These are phyloP conservation scores for Colletotrichum sublineola DNA, from an alignment of 2,329 filamentous ascomycete species.

Conservation along the genomic window DNA sequence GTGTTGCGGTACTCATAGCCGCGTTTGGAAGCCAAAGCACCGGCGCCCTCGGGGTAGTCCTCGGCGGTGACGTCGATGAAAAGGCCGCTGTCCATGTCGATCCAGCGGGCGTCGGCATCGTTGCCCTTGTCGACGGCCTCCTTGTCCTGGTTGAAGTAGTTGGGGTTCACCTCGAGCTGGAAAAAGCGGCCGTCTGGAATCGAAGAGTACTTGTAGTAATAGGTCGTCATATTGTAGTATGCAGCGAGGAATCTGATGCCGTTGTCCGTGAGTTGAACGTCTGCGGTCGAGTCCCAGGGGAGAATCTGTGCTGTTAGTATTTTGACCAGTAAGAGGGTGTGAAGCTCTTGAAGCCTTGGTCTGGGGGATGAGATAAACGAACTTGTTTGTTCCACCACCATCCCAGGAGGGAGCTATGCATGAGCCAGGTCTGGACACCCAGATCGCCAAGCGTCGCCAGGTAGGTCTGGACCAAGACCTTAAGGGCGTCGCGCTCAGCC, in stretches of 20 bases:
- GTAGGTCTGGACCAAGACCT: conserved; percentile 79
- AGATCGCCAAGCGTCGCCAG: conserved; percentile 75
- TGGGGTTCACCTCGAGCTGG: conserved; percentile 63
- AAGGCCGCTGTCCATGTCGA: conserved; percentile 60
- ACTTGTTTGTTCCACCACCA: conserved; percentile 85
- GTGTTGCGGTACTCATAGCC: conserved; percentile 66
- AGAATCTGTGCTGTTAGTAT: conserved; percentile 64
- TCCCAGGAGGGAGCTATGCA: conserved; percentile 85
- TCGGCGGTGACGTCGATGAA: conserved; percentile 67
- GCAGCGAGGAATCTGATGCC: conserved; percentile 76
- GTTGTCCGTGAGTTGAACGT: conserved; percentile 77
- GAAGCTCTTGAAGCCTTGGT: neutral
- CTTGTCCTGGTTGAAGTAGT: conserved; percentile 52
- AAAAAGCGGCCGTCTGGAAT: conserved; percentile 58
- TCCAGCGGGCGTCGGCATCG: conserved; percentile 63
- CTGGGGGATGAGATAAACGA: conserved; percentile 35
- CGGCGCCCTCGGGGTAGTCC: conserved; percentile 57
- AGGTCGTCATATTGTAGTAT: conserved; percentile 72
- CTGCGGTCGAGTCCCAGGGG: conserved; percentile 83
- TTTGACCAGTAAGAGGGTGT: neutral
- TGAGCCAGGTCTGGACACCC: conserved; percentile 83
- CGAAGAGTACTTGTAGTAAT: conserved; percentile 57
- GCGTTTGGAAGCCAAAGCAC: conserved; percentile 65
- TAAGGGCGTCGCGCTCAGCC: conserved; percentile 72
- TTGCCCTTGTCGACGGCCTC: conserved; percentile 52